These are phyloP conservation scores for Scedosporium aurantiacum DNA, from an alignment of 2,329 filamentous ascomycete species.

Conservation along the genomic window DNA sequence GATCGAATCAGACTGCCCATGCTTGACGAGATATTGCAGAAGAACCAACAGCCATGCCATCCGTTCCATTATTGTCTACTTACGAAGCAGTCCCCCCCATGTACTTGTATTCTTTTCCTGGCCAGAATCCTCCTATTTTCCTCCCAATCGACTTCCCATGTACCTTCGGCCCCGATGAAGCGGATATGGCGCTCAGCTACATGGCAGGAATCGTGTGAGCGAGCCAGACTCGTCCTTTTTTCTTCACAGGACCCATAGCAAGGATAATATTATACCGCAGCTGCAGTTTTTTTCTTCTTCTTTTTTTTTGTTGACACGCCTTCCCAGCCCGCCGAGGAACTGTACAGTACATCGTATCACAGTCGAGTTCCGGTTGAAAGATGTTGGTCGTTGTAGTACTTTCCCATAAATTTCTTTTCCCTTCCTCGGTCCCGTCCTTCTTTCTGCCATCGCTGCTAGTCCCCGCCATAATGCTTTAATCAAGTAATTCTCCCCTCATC, in stretches of 20 bases:
- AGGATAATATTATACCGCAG: slow-evolving; percentile 3
- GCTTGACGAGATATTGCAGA: slow-evolving; percentile 1
- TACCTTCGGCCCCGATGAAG: not conserved
- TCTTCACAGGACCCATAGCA: not conserved
- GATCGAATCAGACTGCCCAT: slow-evolving; percentile 3
- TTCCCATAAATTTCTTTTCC: not conserved
- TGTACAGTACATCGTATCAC: not conserved
- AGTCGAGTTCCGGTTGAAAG: not conserved
- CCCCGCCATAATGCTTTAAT: not conserved
- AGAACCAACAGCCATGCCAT: slow-evolving; percentile 4
- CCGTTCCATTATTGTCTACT: not conserved
- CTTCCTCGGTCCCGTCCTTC: not conserved
- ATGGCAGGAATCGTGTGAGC: not conserved
- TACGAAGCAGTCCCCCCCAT: not conserved
- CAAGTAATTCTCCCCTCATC: not conserved
- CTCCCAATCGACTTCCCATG: not conserved
- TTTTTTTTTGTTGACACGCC: not conserved
- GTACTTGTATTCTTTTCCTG: not conserved
- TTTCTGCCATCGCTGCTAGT: not conserved
- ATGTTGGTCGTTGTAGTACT: not conserved
- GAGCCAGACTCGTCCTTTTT: slow-evolving; percentile 3
- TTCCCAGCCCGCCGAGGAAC: not conserved
- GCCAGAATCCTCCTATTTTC: not conserved
- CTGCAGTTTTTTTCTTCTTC: not conserved
- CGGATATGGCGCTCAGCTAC: slow-evolving; percentile 1